These are phyloP conservation scores for Macrophomina pseudophaseolina DNA, from an alignment of 2,329 filamentous ascomycete species.

Conservation along the genomic window DNA sequence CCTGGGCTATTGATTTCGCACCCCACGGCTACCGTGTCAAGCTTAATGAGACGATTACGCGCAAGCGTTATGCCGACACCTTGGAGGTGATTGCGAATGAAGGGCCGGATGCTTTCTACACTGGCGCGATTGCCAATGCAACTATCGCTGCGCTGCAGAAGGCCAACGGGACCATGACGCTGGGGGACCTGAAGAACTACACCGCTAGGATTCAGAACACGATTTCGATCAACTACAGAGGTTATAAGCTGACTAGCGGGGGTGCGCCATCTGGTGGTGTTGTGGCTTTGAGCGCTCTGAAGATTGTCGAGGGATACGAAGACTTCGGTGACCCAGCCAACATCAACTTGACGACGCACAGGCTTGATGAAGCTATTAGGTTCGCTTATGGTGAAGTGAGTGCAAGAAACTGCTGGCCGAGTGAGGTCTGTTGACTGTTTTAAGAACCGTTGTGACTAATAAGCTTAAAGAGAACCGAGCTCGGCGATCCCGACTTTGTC, in stretches of 20 bases:
- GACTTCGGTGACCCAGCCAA: conserved; percentile 62
- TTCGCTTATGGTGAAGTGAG: conserved; percentile 74
- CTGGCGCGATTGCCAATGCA: conserved; percentile 72
- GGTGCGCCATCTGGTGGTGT: conserved; percentile 79
- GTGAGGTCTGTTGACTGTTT: too few relatives aligned
- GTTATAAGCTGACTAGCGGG: conserved; percentile 71
- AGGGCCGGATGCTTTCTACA: conserved; percentile 77
- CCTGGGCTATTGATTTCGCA: conserved; percentile 88
- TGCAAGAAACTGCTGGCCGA: background rate
- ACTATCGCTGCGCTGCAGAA: conserved; percentile 72
- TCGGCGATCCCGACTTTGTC: conserved; percentile 84
- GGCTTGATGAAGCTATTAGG: conserved; percentile 84
- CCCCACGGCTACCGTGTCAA: conserved; percentile 75
- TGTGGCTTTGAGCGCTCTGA: conserved; percentile 76
- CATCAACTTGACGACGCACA: conserved; percentile 75
- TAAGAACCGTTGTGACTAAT: background rate
- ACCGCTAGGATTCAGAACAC: conserved; percentile 67
- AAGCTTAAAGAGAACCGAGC: conserved; percentile 60
- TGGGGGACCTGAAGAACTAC: conserved; percentile 79
- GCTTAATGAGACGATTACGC: conserved; percentile 77
- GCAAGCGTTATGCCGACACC: conserved; percentile 79
- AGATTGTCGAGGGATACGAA: conserved; percentile 79
- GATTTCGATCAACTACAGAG: conserved; percentile 61
- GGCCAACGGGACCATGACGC: conserved; percentile 81
- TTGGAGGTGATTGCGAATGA: conserved; percentile 76